Evolutionary conservation across 2,329 filamentous ascomycete species (phyloP).

Genomic region (Botryotinia calthae): DNA sequence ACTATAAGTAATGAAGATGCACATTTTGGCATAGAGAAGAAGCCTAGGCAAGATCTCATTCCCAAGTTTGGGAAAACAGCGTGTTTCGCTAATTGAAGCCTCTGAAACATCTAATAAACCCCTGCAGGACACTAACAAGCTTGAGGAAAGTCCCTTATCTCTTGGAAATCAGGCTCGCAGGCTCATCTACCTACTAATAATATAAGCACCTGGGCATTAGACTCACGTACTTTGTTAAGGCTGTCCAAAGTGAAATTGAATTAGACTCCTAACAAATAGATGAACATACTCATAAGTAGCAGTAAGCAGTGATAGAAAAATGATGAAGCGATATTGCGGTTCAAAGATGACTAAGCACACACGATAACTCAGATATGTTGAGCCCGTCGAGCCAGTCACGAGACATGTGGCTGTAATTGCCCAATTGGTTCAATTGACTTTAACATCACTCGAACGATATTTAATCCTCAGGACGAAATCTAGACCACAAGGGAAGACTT

Average conservation of each 20-base stretch:
- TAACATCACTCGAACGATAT: background rate
- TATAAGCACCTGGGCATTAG: background rate
- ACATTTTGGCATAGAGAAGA: background rate
- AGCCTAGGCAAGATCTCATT: background rate
- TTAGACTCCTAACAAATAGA: background rate
- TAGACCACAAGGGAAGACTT: background rate
- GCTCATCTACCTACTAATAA: background rate
- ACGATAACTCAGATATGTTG: background rate
- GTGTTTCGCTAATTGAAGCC: background rate
- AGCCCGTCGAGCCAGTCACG: background rate
- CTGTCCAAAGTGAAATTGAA: background rate
- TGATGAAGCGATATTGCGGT: background rate
- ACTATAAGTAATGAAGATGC: background rate
- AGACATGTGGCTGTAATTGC: constrained; percentile 1
- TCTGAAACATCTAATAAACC: background rate
- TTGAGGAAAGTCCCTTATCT: background rate
- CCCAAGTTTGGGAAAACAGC: background rate
- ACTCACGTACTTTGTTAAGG: background rate
- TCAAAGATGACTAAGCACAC: background rate
- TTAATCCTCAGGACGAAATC: background rate
- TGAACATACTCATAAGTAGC: background rate
- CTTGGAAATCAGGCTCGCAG: background rate
- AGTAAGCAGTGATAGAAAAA: background rate
- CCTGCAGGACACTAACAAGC: background rate
- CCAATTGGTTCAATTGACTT: background rate